phyloP scores from a whole-genome alignment of 306 rosid genomes.

The Vigna nakashimae region DNA sequence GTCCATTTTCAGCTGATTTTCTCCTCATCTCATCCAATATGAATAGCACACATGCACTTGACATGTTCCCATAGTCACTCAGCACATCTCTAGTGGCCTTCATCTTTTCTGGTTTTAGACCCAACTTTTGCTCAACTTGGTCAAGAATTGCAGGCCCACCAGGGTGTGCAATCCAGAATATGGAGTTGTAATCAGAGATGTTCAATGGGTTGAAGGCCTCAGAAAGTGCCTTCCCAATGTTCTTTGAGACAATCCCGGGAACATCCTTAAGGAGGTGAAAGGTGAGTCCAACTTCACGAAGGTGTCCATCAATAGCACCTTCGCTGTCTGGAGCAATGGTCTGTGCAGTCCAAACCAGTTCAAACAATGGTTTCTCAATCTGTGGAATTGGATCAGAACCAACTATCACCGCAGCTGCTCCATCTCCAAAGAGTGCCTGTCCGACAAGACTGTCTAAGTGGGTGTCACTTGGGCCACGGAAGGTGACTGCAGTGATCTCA shows the following conservation, averaged over 20 bases:
- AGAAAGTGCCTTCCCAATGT: too few relatives aligned
- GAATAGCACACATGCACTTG: constrained; percentile 80
- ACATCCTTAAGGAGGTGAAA: too few relatives aligned
- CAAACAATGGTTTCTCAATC: constrained; percentile 63
- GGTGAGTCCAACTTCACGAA: too few relatives aligned
- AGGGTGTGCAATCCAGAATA: constrained; percentile 50
- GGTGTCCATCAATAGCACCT: constrained; percentile 49
- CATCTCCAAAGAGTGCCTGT: constrained; percentile 48
- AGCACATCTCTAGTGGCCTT: constrained; percentile 56
- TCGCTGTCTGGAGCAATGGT: constrained; percentile 74
- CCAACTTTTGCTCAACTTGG: constrained; percentile 41
- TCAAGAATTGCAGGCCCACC: constrained; percentile 48
- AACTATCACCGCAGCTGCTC: constrained; percentile 54
- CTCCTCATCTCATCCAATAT: constrained; percentile 73
- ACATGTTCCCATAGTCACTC: constrained; percentile 74
- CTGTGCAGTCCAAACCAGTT: constrained; percentile 66
- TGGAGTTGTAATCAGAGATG: constrained; percentile 33
- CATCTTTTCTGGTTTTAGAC: constrained; percentile 44
- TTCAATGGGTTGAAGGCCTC: too few relatives aligned
- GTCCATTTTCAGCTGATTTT: constrained; percentile 53
- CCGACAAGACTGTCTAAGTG: constrained; percentile 48
- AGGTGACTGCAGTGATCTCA: constrained; percentile 45
- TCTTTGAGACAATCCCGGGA: too few relatives aligned
- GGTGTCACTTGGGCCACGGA: constrained; percentile 43
- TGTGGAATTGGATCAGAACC: constrained; percentile 64